Conservation (phyloP, 441 rosid genomes). For the Adansonia grandidieri region DNA sequence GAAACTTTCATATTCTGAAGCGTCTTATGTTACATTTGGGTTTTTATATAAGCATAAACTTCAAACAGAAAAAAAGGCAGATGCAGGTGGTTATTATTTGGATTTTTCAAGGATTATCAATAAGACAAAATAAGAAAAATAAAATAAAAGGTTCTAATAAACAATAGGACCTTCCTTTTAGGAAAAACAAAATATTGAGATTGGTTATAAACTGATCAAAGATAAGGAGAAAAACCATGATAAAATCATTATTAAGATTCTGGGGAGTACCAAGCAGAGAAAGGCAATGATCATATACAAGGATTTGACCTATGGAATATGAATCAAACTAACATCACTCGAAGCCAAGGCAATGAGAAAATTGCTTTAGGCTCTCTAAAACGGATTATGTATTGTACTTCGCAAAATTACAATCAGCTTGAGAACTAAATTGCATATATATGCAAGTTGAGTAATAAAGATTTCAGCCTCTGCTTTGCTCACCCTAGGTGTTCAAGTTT, state of each 20-base stretch:
- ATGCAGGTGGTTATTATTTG: too few relatives aligned
- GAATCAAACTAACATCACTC: not conserved
- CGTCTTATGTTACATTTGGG: not conserved
- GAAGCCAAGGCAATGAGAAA: too few relatives aligned
- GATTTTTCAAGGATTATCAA: not conserved
- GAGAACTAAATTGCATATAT: not conserved
- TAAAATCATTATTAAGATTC: not conserved
- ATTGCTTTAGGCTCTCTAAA: too few relatives aligned
- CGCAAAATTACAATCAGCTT: constrained; percentile 1
- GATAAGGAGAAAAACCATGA: not conserved
- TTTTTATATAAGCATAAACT: not conserved
- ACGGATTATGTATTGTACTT: not conserved
- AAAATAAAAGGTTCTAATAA: not conserved
- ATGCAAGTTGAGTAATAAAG: not conserved
- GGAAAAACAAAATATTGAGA: not conserved
- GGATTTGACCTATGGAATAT: not conserved
- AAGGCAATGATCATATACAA: not conserved
- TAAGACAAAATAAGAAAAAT: not conserved
- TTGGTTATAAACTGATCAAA: not conserved
- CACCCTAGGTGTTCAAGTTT: not conserved
- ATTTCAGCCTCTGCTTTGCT: constrained; percentile 7
- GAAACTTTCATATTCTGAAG: not conserved
- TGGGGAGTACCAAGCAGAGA: too few relatives aligned
- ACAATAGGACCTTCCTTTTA: not conserved
- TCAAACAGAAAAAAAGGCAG: too few relatives aligned